Percentiles rank a stretch among this genome's conserved stretches.
Conservation (phyloP, 345 rosid genomes). For the Orychophragmus violaceus region DNA sequence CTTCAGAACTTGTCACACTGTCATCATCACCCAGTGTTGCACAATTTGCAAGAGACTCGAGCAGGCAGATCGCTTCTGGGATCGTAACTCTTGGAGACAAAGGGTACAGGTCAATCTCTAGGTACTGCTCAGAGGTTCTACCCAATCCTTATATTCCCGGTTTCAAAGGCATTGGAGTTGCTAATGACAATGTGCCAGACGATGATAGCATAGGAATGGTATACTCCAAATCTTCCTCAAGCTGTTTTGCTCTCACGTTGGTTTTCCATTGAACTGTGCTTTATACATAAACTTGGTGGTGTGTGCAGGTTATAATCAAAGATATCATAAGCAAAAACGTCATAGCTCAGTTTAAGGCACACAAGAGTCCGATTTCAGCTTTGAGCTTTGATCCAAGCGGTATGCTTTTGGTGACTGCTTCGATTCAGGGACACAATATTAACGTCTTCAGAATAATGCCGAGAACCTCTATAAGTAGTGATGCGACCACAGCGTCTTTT, state of each 20-base stretch:
- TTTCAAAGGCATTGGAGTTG: neutral
- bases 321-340: slow-evolving; percentile 43
- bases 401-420: slow-evolving; percentile 81
- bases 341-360: slow-evolving; percentile 86
- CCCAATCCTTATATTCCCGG: neutral
- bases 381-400: slow-evolving; percentile 92
- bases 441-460: slow-evolving; percentile 84
- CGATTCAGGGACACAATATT: slow-evolving; percentile 82
- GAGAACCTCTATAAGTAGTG: slow-evolving; percentile 39
- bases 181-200: neutral
- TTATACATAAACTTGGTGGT: neutral
- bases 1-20: neutral
- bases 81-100: neutral
- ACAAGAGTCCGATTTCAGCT: slow-evolving; percentile 81
- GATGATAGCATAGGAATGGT: neutral
- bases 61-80: neutral
- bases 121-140: neutral
- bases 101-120: neutral
- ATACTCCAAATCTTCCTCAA: neutral
- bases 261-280: neutral
- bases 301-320: neutral
- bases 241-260: neutral
- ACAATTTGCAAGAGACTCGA: neutral
- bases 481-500: slow-evolving; percentile 36
- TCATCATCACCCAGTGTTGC: neutral